These are phyloP conservation scores for Yarrowia sp. DNA, from an alignment of 805 yeast species.

Conservation along the genomic window DNA sequence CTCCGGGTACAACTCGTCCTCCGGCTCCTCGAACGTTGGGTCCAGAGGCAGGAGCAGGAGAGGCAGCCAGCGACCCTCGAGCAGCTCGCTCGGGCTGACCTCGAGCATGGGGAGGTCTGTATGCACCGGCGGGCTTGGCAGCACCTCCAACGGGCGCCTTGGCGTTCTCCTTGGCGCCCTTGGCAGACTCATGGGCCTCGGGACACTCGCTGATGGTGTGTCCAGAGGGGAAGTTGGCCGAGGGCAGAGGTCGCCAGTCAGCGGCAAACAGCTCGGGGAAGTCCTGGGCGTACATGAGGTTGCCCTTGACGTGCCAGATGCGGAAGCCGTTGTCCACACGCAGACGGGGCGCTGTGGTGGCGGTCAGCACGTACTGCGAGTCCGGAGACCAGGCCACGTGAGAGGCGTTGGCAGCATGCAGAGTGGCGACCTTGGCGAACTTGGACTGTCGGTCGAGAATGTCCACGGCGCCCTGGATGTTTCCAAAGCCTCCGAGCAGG, in stretches of 20 bases:
- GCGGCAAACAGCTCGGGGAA: constrained; percentile 77
- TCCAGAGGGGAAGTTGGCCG: constrained; percentile 55
- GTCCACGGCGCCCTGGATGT: constrained; percentile 94
- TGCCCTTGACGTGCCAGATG: constrained; percentile 90
- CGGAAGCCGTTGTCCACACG: constrained; percentile 95
- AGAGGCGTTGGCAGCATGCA: constrained; percentile 93
- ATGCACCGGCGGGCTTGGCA: constrained; percentile 79
- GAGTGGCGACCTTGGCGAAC: constrained; percentile 72
- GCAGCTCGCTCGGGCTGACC: constrained; percentile 32
- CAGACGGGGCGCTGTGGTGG: constrained; percentile 94
- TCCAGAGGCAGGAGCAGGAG: constrained; percentile 29
- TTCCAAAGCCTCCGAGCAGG: constrained; percentile 96
- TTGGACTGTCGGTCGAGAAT: constrained; percentile 87
- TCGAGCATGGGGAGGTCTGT: constrained; percentile 96
- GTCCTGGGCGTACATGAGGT: constrained; percentile 72
- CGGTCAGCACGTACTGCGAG: constrained; percentile 88
- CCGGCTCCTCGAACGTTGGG: constrained; percentile 29
- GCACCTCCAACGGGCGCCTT: constrained; percentile 41
- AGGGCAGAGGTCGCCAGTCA: constrained; percentile 75
- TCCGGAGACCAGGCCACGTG: constrained; percentile 98
- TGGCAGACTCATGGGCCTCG: constrained; percentile 63
- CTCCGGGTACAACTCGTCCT: constrained; percentile 31
- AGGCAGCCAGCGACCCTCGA: constrained; percentile 39
- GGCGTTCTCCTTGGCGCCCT: constrained; percentile 35
- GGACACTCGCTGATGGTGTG: constrained; percentile 48